Base-by-base conservation (phyloP, 345 rosid species). In the sweet orange (Citrus sinensis) region DNA sequence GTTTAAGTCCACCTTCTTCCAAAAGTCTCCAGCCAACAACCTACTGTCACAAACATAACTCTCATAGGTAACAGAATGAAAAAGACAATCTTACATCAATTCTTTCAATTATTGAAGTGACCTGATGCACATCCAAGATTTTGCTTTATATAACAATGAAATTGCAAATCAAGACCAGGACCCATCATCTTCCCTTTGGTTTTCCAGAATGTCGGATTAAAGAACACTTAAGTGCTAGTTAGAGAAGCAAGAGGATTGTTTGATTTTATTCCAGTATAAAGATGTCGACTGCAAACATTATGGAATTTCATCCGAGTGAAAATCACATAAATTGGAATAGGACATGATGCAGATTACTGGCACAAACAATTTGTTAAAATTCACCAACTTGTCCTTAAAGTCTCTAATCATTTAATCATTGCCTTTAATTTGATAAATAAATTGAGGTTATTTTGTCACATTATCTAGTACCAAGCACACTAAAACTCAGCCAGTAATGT, bases 1-100 rank as follows among this genome's bases (percentile, higher is more conserved):
- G 91, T 70, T 90, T 92, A 34, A 90, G 83, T 55, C 94, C 90
- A 1, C 89, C 89, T 40, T 87, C 91, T 8, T 93, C 97, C 82
- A 92, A 78, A 40, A 96, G 83, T 78, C 97, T 94, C 98, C 99
- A 96, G 20, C 99, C 99, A 63, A 94, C 32, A 67, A 96, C 92
- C 99, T 92, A 68, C 68, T 8, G 39, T 25, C 19, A 60, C 35
- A 49, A 34, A 69, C 59, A 11, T 24, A 65, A 22, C 34, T 64
- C 72, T 46, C 9, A 2, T 73, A 3, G 24, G 24, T 27, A 17
- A 34, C 9, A 4, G 7, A 34, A 65, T 8, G 54, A n/a, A 14
- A 46, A 65, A 46, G 46, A 32, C 0, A 7, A 25, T 4, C 35
- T 46, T 29, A 62, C 61, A 46, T 49, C 19, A 46, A 62, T 46